Base-by-base conservation (phyloP, 192 early-diverging fungal species). In the Mortierella hygrophila region DNA sequence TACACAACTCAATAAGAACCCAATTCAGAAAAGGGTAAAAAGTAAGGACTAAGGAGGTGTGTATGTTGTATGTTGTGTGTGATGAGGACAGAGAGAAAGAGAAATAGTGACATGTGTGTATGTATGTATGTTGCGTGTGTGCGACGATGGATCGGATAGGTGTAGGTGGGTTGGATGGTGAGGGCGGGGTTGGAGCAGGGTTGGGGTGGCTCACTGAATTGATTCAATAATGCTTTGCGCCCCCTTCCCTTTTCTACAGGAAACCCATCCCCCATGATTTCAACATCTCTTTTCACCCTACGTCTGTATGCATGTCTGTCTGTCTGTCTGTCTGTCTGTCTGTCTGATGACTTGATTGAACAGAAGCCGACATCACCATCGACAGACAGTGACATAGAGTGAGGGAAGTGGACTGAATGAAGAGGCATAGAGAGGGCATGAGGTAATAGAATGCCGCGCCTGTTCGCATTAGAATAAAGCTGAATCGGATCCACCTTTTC, bases 271-370 rank as follows among this genome's bases (percentile, higher is more conserved):
- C 60, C 60, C 60, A 65, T 65, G 60, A 65, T 65, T 65, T 65
- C 60, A 65, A 32, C 41, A 73, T 49, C 42, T 73, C 72, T 73
- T 29, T 73, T 73, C 11, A 26, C 72, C 42, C 72, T 16, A 21
- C 26, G 47, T 23, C 23, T 60, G 7, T 60, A 8, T n/a, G 57
- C n/a, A n/a, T 60, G 7, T 60, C 23, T n/a, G 57, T 60, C 23
- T 60, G 57, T 60, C 38, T 40, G 38, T 40, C 38, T 21, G 52
- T 1, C n/a, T n/a, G 35, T 35, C 35, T 35, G 35, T 35, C 23
- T 65, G 60, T 65, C 44, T 29, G 72, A 73, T 73, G 72, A 44
- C 72, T 73, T 73, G 72, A n/a, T 73, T 73, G 72, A 73, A 73
- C 52, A 73, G 38, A 73, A 46, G 52, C 46, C 40, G 42, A 73